Percentiles rank a stretch among this genome's conserved stretches.
phyloP scores from a whole-genome alignment of 257 asterid species.

The Lavandula angustifolia region DNA sequence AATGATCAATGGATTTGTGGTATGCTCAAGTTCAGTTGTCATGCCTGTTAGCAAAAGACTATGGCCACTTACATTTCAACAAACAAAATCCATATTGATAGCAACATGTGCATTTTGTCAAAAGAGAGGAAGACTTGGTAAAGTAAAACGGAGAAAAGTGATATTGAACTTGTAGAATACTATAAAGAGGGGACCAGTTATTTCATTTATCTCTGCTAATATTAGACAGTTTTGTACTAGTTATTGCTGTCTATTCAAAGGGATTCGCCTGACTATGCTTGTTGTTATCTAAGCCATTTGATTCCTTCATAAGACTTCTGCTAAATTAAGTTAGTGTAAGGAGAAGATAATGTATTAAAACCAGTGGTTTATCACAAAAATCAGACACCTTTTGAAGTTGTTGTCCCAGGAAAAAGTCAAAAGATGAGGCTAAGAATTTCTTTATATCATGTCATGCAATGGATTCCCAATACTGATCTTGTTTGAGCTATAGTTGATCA shows the following conservation, averaged over 20 bases:
- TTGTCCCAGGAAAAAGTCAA: slow-evolving; percentile 40
- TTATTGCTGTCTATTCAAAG: slow-evolving; percentile 20
- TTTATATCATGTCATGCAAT: slow-evolving; percentile 31
- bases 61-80: slow-evolving; percentile 49
- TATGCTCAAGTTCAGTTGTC: slow-evolving; percentile 50
- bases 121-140: slow-evolving; percentile 35
- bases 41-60: slow-evolving; percentile 51
- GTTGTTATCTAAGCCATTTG: slow-evolving; percentile 17
- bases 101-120: slow-evolving; percentile 35
- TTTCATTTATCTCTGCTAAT: slow-evolving; percentile 5
- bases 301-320: slow-evolving; percentile 1
- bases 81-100: slow-evolving; percentile 32
- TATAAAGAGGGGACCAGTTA: slow-evolving; percentile 6
- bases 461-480: no score
- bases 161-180: slow-evolving; percentile 9
- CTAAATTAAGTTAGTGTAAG: slow-evolving; percentile 1
- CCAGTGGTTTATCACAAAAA: slow-evolving; percentile 28
- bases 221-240: slow-evolving; percentile 3
- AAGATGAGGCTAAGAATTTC: slow-evolving; percentile 36
- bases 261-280: slow-evolving; percentile 21
- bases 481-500: slow-evolving; percentile 14
- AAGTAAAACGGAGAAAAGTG: slow-evolving; percentile 16
- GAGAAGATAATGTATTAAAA: slow-evolving; percentile 41
- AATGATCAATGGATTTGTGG: slow-evolving; percentile 33
- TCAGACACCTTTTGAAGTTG: slow-evolving; percentile 32